Conservation (phyloP, 805 yeast genomes). For the Myxozyma udenii region DNA sequence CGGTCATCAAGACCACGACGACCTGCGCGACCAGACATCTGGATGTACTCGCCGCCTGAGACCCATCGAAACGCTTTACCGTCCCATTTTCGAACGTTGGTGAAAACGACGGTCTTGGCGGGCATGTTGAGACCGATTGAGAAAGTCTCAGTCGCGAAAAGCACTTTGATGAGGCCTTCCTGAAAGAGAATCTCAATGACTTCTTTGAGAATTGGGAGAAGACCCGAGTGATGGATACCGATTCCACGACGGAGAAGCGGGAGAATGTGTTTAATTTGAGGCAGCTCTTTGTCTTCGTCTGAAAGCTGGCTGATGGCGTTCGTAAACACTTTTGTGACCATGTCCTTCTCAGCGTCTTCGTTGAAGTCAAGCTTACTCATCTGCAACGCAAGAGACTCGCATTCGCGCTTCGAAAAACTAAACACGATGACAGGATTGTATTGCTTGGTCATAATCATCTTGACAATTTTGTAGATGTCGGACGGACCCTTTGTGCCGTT, state of each 20-base stretch:
- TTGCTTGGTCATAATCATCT: slow-evolving; percentile 95
- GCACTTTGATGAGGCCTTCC: slow-evolving; percentile 89
- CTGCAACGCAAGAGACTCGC: slow-evolving; percentile 89
- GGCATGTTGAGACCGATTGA: slow-evolving; percentile 99
- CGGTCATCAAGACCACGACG: slow-evolving; percentile 99
- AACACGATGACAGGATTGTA: slow-evolving; percentile 98
- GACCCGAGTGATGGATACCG: slow-evolving; percentile 97
- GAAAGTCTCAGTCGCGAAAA: slow-evolving; percentile 97
- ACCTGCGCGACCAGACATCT: slow-evolving; percentile 99
- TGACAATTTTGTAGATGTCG: slow-evolving; percentile 83
- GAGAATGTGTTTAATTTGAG: slow-evolving; percentile 87
- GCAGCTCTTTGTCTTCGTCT: slow-evolving; percentile 85
- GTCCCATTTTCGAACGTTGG: slow-evolving; percentile 97
- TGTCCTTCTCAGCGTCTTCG: slow-evolving; percentile 88
- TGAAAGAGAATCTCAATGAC: slow-evolving; percentile 95
- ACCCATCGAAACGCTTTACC: slow-evolving; percentile 98
- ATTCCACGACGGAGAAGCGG: slow-evolving; percentile 92
- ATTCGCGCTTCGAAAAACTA: slow-evolving; percentile 95
- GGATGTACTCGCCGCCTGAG: slow-evolving; percentile 98
- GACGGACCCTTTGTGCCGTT: slow-evolving; percentile 53
- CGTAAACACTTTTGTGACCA: slow-evolving; percentile 81
- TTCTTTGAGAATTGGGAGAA: slow-evolving; percentile 88
- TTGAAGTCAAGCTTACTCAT: slow-evolving; percentile 96
- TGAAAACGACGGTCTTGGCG: slow-evolving; percentile 96
- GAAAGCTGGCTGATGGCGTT: slow-evolving; percentile 87